A percentile compares a stretch with the other conserved stretches of the same genome.
These are phyloP conservation scores for Pachysandra terminalis DNA, from an alignment of 164 flowering plant species.

Conservation along the genomic window DNA sequence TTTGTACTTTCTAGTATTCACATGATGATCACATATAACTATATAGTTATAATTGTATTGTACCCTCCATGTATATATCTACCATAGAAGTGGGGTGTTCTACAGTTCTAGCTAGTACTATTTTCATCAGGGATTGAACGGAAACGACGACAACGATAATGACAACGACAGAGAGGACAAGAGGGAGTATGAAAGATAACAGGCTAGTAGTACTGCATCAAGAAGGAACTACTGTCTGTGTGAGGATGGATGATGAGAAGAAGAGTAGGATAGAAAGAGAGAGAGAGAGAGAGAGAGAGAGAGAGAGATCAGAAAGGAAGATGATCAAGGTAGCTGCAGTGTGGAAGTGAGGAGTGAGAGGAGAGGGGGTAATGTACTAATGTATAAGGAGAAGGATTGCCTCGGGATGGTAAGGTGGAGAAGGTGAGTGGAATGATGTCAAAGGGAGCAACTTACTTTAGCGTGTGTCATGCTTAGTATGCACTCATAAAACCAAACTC, in stretches of 20 bases:
- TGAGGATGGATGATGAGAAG: constrained; percentile 12
- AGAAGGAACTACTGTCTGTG: constrained; percentile 5
- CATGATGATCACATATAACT: neutral
- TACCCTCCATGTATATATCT: constrained; percentile 13
- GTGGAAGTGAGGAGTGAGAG: constrained; percentile 14
- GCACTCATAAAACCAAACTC: constrained; percentile 54
- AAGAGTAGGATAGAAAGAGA: constrained; percentile 11
- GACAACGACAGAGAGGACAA: no score
- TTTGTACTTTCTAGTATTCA: neutral
- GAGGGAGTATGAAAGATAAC: no score
- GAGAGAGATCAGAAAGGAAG: neutral
- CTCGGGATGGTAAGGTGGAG: constrained; percentile 67
- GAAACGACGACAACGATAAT: no score
- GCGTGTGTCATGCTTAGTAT: constrained; percentile 71
- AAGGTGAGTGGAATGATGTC: constrained; percentile 83
- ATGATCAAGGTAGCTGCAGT: neutral
- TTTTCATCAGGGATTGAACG: no score
- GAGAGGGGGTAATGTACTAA: constrained; percentile 16
- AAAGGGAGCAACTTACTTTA: constrained; percentile 52
- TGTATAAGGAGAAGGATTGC: constrained; percentile 36
- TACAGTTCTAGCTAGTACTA: no score
- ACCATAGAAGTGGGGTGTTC: neutral
- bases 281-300: no score
- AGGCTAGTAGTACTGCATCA: neutral
- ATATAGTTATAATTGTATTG: neutral